Base-by-base conservation (phyloP, 345 rosid genomes). In the Euphorbia pulcherrima region DNA sequence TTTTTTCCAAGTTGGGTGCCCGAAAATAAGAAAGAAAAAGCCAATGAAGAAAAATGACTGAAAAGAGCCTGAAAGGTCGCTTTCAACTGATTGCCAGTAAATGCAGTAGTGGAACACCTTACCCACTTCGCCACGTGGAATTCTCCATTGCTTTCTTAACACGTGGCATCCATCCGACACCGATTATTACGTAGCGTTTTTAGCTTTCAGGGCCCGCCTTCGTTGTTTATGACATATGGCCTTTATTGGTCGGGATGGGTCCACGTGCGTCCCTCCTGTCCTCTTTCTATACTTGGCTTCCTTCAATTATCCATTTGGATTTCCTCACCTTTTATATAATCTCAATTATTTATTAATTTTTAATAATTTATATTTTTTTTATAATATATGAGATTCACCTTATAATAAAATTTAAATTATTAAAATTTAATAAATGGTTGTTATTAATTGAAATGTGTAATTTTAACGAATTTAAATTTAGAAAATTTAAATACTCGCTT, bases 231-330 rank as follows among this genome's bases (percentile, higher is more conserved):
- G 48, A 23, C 27, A 2, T 44, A 12, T 44, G 50, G 18, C 2
- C n/a, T n/a, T 1, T 1, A 26, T 52, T 40, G 28, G 39, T 21
- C 5, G 50, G 57, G 40, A 50, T 46, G 27, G 54, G 56, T 52
- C 74, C 80, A 69, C 65, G 74, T 72, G 71, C 46, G 5, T 27
- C 77, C 21, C 48, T 64, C 44, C 13, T 33, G 7, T 44, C 50
- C 16, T 44, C 50, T 11, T 44, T 12, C 50, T 5, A 39, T 39
- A n/a, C n/a, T n/a, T n/a, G n/a, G n/a, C n/a, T n/a, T n/a, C n/a
- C n/a, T n/a, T n/a, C n/a, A n/a, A n/a, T n/a, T n/a, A n/a, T n/a
- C n/a, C n/a, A n/a, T n/a, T n/a, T n/a, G n/a, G n/a, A n/a, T 1
- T 44, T 44, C 7, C 12, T 44, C 16, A 12, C 13, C 50, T 44